Conservation (phyloP, 2,329 filamentous ascomycete genomes). For the Alternaria metachromatica region DNA sequence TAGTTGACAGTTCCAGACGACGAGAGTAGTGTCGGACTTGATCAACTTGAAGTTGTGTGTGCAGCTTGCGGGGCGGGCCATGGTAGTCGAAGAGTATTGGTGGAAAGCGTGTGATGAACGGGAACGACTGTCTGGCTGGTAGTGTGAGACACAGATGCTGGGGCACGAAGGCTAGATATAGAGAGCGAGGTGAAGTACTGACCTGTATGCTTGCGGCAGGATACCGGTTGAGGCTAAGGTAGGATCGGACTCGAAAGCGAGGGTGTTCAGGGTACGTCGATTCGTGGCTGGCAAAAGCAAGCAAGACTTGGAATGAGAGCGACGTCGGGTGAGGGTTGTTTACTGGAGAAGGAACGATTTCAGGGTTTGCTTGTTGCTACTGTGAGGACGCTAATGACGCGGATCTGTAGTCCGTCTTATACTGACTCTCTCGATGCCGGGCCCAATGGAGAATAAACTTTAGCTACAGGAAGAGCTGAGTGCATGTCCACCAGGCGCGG, state of each 20-base stretch:
- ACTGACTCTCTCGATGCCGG: conserved; percentile 29
- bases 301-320: conserved; percentile 26
- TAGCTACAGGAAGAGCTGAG: conserved; percentile 28
- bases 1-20: conserved; percentile 60
- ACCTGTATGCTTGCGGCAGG: conserved; percentile 25
- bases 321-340: conserved; percentile 23
- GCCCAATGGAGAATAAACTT: conserved; percentile 32
- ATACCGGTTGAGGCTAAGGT: conserved; percentile 33
- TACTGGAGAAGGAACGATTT: conserved; percentile 22
- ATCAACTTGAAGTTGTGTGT: conserved; percentile 58
- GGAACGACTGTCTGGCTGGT: conserved; percentile 30
- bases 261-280: conserved; percentile 31
- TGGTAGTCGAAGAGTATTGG: conserved; percentile 30
- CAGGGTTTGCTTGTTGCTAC: conserved; percentile 28
- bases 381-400: conserved; percentile 35
- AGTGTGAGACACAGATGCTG: conserved; percentile 24
- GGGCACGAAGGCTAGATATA: conserved; percentile 35
- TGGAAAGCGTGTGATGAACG: conserved; percentile 6
- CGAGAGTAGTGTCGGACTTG: conserved; percentile 59
- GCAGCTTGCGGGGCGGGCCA: conserved; percentile 58
- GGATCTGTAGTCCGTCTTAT: conserved; percentile 46
- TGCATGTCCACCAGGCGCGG: conserved; percentile 29
- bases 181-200: conserved; percentile 23
- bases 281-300: conserved; percentile 49
- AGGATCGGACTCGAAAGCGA: conserved; percentile 36